Conservation (phyloP, 2,329 filamentous ascomycete genomes). For the Sphaerulina musiva region DNA sequence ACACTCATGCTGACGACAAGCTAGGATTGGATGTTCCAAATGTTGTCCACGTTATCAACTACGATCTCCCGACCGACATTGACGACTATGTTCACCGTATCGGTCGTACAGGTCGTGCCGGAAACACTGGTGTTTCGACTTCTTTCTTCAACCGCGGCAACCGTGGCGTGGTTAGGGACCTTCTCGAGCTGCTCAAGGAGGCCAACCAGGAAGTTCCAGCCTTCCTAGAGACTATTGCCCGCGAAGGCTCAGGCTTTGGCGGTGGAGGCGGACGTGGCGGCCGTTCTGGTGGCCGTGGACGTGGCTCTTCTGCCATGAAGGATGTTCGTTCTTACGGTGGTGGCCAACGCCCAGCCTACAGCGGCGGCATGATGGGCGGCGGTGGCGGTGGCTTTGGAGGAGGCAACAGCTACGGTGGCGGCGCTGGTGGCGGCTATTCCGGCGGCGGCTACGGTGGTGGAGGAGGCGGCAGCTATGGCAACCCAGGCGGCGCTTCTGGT, state of each 20-base stretch:
- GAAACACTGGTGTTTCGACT: constrained; percentile 96
- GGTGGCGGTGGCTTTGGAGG: constrained; percentile 47
- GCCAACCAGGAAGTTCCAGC: constrained; percentile 92
- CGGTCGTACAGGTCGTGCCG: constrained; percentile 98
- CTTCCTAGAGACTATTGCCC: constrained; percentile 95
- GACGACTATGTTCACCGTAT: constrained; percentile 99
- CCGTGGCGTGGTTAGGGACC: constrained; percentile 91
- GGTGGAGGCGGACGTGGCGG: constrained; percentile 62
- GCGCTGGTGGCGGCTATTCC: constrained; percentile 48
- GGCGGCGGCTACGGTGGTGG: constrained; percentile 51
- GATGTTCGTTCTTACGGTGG: constrained; percentile 65
- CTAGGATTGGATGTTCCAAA: constrained; percentile 73
- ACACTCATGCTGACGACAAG: neutral
- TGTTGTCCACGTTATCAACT: constrained; percentile 96
- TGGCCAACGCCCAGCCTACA: constrained; percentile 52
- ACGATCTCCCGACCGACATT: constrained; percentile 97
- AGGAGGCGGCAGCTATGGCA: constrained; percentile 37
- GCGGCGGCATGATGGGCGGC: constrained; percentile 51
- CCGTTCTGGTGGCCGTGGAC: constrained; percentile 58
- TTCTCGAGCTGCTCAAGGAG: constrained; percentile 96
- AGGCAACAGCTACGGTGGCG: constrained; percentile 40
- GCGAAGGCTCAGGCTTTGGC: constrained; percentile 78
- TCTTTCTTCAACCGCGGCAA: constrained; percentile 99
- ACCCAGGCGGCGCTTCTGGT: constrained; percentile 22
- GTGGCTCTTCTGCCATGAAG: constrained; percentile 65